A percentile compares a stretch with the other conserved stretches of the same genome.
These are phyloP conservation scores for Mycosphaerella sp. DNA, from an alignment of 2,329 filamentous ascomycete genomes.

Conservation along the genomic window DNA sequence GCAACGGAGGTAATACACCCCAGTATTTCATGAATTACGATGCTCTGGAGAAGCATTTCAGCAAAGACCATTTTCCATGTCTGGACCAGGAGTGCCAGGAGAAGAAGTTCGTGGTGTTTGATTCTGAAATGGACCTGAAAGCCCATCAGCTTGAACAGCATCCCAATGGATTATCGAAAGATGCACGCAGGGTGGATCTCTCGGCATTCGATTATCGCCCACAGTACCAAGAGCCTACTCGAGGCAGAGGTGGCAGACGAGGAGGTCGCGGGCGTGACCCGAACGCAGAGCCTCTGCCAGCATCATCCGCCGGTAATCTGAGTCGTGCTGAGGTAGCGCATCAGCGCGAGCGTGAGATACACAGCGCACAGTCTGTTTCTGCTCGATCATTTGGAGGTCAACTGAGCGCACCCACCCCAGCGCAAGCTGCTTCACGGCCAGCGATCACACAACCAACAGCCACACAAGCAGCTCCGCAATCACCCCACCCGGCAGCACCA, in stretches of 20 bases:
- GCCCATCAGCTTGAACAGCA: conserved; percentile 85
- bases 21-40: conserved; percentile 92
- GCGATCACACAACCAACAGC: conserved; percentile 28
- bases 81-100: conserved; percentile 80
- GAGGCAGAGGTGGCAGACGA: conserved; percentile 40
- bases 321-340: conserved; percentile 83
- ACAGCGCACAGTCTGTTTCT: conserved; percentile 74
- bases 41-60: conserved; percentile 78
- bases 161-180: conserved; percentile 71
- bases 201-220: conserved; percentile 74
- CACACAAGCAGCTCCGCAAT: conserved; percentile 34
- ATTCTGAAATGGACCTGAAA: conserved; percentile 89
- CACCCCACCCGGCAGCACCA: conserved; percentile 30
- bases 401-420: conserved; percentile 35
- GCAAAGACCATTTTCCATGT: conserved; percentile 79
- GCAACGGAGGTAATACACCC: conserved; percentile 56
- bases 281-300: conserved; percentile 71
- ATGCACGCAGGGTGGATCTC: conserved; percentile 80
- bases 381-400: conserved; percentile 75
- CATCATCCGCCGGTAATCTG: conserved; percentile 71
- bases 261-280: conserved; percentile 70
- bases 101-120: conserved; percentile 97
- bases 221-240: conserved; percentile 59
- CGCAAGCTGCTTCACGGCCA: conserved; percentile 22
- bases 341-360: conserved; percentile 85